Conservation (phyloP, 768 basidiomycete genomes). For the Pilatotrama ljubarskyi region DNA sequence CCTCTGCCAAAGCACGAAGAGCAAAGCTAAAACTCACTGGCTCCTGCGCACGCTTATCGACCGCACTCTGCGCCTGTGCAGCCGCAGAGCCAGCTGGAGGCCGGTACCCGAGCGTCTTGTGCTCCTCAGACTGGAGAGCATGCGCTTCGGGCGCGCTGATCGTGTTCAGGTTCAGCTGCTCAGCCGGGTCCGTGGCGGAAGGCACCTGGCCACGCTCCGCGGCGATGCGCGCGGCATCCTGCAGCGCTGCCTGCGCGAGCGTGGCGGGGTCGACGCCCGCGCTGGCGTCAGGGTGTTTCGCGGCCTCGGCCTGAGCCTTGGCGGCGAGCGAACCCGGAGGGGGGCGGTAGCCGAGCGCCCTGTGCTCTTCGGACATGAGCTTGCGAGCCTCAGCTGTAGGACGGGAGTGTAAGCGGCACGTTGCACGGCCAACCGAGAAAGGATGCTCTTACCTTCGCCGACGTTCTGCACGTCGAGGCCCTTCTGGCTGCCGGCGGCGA, state of each 20-base stretch:
- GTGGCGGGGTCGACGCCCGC: constrained; percentile 18
- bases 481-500: constrained; percentile 3
- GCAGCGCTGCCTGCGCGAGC: constrained; percentile 26
- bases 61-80: constrained; percentile 27
- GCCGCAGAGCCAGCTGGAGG: constrained; percentile 27
- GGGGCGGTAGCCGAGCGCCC: constrained; percentile 37
- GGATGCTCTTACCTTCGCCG: constrained; percentile 13
- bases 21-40: constrained; percentile 2
- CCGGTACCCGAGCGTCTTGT: constrained; percentile 27
- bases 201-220: not conserved
- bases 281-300: constrained; percentile 31
- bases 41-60: constrained; percentile 19
- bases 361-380: constrained; percentile 39
- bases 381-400: constrained; percentile 33
- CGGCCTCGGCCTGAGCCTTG: constrained; percentile 35
- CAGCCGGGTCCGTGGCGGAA: constrained; percentile 3
- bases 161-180: constrained; percentile 19
- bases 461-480: constrained; percentile 20
- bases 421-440: not conserved
- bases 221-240: constrained; percentile 13
- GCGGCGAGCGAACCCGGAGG: constrained; percentile 38
- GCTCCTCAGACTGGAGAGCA: constrained; percentile 28
- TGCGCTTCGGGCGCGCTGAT: constrained; percentile 25
- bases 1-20: not conserved
- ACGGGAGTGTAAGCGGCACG: not conserved